Conservation (phyloP, 1,139 yeast species). For the Saccharomyces hybrid region DNA sequence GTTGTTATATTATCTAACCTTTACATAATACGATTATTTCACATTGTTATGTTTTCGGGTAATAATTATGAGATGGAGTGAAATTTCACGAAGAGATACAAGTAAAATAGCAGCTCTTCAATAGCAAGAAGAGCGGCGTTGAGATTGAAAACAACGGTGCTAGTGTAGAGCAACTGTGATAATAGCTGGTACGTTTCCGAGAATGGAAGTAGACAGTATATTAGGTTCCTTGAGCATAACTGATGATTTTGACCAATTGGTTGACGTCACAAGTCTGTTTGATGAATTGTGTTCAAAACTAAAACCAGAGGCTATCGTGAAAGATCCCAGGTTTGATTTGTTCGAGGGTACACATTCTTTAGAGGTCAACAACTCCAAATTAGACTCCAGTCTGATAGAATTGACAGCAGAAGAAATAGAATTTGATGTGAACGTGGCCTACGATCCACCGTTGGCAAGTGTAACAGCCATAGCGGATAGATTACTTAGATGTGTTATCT, state of each 20-base stretch:
- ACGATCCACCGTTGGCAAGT: slow-evolving; percentile 32
- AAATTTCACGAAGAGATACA: slow-evolving; percentile 5
- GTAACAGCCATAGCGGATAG: slow-evolving; percentile 44
- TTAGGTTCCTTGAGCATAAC: slow-evolving; percentile 2
- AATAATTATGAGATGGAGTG: slow-evolving; percentile 9
- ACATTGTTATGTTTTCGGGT: slow-evolving; percentile 6
- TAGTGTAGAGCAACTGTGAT: background rate
- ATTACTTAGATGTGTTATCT: slow-evolving; percentile 40
- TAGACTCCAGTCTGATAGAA: slow-evolving; percentile 55
- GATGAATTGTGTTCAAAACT: slow-evolving; percentile 33
- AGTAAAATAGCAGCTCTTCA: background rate
- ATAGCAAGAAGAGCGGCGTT: background rate
- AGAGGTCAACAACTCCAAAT: slow-evolving; percentile 52
- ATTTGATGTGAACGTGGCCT: slow-evolving; percentile 23
- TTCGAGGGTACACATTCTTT: slow-evolving; percentile 71
- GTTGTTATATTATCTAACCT: background rate
- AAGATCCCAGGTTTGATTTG: slow-evolving; percentile 47
- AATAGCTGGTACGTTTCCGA: background rate
- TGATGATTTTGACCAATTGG: slow-evolving; percentile 17
- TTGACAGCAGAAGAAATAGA: slow-evolving; percentile 36
- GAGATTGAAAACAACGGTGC: background rate
- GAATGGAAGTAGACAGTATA: background rate
- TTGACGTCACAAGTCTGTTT: slow-evolving; percentile 42
- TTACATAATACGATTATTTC: background rate
- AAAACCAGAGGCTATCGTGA: slow-evolving; percentile 40